phyloP scores from a whole-genome alignment of 75 land plant genomes.

The Picea sitchensis region DNA sequence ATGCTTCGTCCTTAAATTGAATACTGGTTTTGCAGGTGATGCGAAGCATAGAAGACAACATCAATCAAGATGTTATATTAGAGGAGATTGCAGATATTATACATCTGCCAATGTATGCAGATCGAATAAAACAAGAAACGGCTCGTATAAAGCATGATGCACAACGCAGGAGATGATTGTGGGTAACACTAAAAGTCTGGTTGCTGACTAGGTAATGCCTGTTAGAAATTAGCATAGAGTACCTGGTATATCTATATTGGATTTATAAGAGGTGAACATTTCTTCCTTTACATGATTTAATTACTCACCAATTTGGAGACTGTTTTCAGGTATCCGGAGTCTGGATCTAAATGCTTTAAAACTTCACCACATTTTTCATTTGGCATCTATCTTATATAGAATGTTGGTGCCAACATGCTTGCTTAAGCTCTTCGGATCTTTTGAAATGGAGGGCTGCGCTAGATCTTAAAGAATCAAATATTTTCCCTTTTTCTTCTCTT shows the following conservation, averaged over 20 bases:
- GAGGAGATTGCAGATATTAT: conserved; percentile 75
- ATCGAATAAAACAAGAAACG: conserved; percentile 50
- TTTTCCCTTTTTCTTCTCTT: background rate
- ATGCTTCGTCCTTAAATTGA: background rate
- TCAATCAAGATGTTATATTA: conserved; percentile 72
- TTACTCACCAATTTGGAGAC: background rate
- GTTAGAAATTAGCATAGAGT: background rate
- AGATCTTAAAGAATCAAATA: background rate
- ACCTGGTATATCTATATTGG: background rate
- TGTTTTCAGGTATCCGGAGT: background rate
- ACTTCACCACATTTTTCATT: background rate
- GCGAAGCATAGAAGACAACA: conserved; percentile 91
- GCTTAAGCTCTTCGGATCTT: background rate
- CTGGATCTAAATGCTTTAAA: background rate
- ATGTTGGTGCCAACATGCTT: background rate
- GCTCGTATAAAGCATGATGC: background rate
- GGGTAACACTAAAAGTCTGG: background rate
- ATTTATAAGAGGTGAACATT: background rate
- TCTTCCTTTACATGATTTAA: background rate
- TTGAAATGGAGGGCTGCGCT: background rate
- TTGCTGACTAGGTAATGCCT: background rate
- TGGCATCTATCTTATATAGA: background rate
- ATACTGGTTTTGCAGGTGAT: conserved; percentile 59
- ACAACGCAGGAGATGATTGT: conserved; percentile 5
- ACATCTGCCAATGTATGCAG: conserved; percentile 83